Evolutionary conservation across 2,329 filamentous ascomycete species (phyloP).

Genomic region (Alternaria longipes): DNA sequence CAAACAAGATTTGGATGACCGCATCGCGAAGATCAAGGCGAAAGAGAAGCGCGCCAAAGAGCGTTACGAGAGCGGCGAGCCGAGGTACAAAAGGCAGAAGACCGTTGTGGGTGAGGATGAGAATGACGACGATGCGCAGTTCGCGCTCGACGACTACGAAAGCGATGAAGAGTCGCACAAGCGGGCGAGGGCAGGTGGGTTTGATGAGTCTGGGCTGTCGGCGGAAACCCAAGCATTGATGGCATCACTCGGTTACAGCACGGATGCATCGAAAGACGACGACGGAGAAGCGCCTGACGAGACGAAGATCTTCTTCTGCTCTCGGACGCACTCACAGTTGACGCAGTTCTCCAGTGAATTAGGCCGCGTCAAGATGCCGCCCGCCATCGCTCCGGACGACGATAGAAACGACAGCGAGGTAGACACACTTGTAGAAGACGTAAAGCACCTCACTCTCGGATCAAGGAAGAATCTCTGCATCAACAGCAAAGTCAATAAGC

Average conservation of each 20-base stretch:
- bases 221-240: slow-evolving; percentile 79
- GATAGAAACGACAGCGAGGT: slow-evolving; percentile 20
- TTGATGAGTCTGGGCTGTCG: slow-evolving; percentile 65
- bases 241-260: slow-evolving; percentile 61
- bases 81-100: slow-evolving; percentile 56
- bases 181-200: slow-evolving; percentile 27
- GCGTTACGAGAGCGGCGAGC: slow-evolving; percentile 60
- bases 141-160: slow-evolving; percentile 78
- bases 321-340: slow-evolving; percentile 89
- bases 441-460: slow-evolving; percentile 85
- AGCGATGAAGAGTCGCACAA: slow-evolving; percentile 64
- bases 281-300: slow-evolving; percentile 67
- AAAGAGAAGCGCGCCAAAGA: slow-evolving; percentile 69
- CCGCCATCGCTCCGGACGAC: slow-evolving; percentile 63
- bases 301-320: slow-evolving; percentile 90
- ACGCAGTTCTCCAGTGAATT: slow-evolving; percentile 88
- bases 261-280: slow-evolving; percentile 53
- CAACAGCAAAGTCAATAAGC: slow-evolving; percentile 78
- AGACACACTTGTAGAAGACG: slow-evolving; percentile 61
- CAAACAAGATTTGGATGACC: slow-evolving; percentile 78
- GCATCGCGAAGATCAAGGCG: slow-evolving; percentile 69
- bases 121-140: slow-evolving; percentile 68
- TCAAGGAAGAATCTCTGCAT: slow-evolving; percentile 91
- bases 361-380: slow-evolving; percentile 77
- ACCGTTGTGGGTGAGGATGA: slow-evolving; percentile 14